phyloP scores from a whole-genome alignment of 2,329 filamentous ascomycete genomes.

The Clarireedia hainanense region DNA sequence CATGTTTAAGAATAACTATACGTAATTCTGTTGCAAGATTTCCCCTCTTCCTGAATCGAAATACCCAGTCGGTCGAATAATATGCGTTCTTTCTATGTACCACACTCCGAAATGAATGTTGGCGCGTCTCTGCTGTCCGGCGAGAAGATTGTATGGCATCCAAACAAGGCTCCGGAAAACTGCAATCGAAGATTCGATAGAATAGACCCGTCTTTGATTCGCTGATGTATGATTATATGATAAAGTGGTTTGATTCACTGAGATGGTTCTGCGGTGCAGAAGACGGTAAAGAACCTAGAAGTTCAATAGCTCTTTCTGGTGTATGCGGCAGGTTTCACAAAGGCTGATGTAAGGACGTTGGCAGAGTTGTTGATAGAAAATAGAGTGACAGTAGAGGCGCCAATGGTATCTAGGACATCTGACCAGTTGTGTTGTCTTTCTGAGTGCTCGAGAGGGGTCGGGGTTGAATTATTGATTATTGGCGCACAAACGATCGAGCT shows the following conservation, averaged over 20 bases:
- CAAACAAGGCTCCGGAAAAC: neutral
- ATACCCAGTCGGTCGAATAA: neutral
- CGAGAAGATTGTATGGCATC: neutral
- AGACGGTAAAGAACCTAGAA: neutral
- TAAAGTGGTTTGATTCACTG: neutral
- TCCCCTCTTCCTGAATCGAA: neutral
- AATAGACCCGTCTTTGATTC: neutral
- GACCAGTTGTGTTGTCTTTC: neutral
- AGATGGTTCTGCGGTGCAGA: neutral
- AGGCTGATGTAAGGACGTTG: conserved; percentile 2
- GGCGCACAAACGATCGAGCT: conserved; percentile 1
- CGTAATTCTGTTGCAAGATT: neutral
- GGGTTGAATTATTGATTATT: neutral
- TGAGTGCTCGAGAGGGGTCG: conserved; percentile 6
- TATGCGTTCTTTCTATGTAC: conserved; percentile 1
- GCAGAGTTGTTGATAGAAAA: neutral
- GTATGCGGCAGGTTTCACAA: neutral
- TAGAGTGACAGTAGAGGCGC: neutral
- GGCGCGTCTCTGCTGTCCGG: conserved; percentile 2
- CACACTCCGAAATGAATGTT: neutral
- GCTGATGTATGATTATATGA: neutral
- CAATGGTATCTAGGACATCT: neutral
- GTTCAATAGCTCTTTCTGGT: neutral
- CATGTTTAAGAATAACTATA: conserved; percentile 51
- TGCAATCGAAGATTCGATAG: neutral